Percentiles rank a stretch among this genome's conserved stretches.
Evolutionary conservation across 2,329 filamentous ascomycete genomes (phyloP).

Genomic region (Thielaviopsis euricoi): DNA sequence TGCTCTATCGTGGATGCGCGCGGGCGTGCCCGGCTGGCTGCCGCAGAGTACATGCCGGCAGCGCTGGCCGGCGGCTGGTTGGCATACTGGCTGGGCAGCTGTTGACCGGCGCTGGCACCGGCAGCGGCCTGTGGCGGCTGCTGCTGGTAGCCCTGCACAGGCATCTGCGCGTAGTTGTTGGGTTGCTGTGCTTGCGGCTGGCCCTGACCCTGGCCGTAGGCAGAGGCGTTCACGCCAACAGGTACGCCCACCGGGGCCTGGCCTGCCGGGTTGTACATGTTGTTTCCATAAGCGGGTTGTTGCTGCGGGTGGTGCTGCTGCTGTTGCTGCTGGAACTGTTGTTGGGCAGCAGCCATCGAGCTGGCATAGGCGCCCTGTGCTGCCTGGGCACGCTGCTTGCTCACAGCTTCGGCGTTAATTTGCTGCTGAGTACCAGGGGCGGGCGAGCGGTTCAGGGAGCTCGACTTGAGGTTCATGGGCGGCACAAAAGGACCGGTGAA

Average conservation of each 20-base stretch:
- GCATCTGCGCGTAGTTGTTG: constrained; percentile 56
- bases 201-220: constrained; percentile 21
- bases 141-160: constrained; percentile 28
- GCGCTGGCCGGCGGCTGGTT: constrained; percentile 25
- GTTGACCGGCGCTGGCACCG: constrained; percentile 22
- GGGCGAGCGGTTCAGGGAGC: constrained; percentile 68
- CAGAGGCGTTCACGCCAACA: constrained; percentile 1
- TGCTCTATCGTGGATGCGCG: constrained; percentile 94
- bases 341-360: constrained; percentile 31
- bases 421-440: constrained; percentile 91
- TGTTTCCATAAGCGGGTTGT: constrained; percentile 9
- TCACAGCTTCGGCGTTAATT: constrained; percentile 82
- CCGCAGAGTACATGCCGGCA: constrained; percentile 17
- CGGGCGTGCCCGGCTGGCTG: constrained; percentile 55
- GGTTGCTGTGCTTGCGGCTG: constrained; percentile 64
- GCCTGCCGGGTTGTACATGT: constrained; percentile 53
- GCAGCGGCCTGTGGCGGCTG: constrained; percentile 4
- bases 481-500: constrained; percentile 92
- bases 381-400: constrained; percentile 70
- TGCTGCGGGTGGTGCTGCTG: constrained; percentile 13
- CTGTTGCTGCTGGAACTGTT: constrained; percentile 10
- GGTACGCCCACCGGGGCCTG: constrained; percentile 13
- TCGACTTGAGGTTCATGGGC: constrained; percentile 88
- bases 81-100: constrained; percentile 47
- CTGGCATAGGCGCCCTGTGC: constrained; percentile 51